Conservation (phyloP, 2,329 filamentous ascomycete species). For the Chalaropsis thielavioides region DNA sequence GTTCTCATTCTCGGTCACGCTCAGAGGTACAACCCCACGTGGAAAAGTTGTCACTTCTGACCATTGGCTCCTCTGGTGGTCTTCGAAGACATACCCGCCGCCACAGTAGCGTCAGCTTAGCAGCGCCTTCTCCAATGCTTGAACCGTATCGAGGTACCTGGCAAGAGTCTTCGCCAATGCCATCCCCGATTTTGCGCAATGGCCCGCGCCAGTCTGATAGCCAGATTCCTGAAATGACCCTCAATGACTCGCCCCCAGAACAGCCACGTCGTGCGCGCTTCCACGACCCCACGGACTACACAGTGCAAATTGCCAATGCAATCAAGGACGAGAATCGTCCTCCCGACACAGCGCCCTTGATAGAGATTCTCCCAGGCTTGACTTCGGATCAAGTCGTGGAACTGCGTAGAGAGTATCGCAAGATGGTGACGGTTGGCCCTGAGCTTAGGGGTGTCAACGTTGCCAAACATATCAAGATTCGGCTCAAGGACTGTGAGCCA, state of each 20-base stretch:
- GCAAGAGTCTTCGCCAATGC: conserved; percentile 89
- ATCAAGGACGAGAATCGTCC: conserved; percentile 48
- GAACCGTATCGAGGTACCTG: conserved; percentile 91
- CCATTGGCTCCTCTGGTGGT: conserved; percentile 26
- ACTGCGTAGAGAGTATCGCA: conserved; percentile 80
- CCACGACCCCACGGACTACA: conserved; percentile 71
- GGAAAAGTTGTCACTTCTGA: conserved; percentile 38
- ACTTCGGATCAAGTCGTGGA: conserved; percentile 79
- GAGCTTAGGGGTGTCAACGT: conserved; percentile 68
- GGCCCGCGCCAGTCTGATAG: conserved; percentile 23
- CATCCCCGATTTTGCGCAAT: conserved; percentile 47
- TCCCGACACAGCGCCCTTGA: conserved; percentile 55
- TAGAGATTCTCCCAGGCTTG: conserved; percentile 70
- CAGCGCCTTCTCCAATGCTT: conserved; percentile 66
- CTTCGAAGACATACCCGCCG: conserved; percentile 21
- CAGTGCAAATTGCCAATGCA: conserved; percentile 58
- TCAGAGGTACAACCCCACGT: conserved; percentile 28
- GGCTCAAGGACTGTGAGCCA: conserved; percentile 57
- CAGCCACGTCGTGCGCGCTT: conserved; percentile 50
- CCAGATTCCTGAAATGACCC: conserved; percentile 29
- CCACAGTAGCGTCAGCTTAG: conserved; percentile 22
- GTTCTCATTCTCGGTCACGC: conserved; percentile 13
- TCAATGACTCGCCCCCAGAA: conserved; percentile 22
- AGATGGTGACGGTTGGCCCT: conserved; percentile 62
- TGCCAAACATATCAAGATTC: conserved; percentile 67